A percentile compares a stretch with the other conserved stretches of the same genome.
These are phyloP conservation scores for Moniliophthora roreri DNA, from an alignment of 1,284 basidiomycete genomes.

Conservation along the genomic window DNA sequence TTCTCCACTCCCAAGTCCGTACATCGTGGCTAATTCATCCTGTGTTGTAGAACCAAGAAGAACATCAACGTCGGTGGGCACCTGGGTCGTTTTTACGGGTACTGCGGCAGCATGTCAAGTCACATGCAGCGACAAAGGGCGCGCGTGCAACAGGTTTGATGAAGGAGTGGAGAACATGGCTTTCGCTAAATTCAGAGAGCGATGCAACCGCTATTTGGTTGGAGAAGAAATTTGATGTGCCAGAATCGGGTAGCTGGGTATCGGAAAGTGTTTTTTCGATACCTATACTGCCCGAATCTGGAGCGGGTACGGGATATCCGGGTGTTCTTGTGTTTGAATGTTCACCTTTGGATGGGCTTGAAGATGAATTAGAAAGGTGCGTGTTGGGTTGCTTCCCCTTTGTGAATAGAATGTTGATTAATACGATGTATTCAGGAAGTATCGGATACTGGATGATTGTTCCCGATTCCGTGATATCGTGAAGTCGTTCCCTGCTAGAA, in stretches of 20 bases:
- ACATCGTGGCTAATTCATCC: too few species aligned
- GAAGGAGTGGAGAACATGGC: constrained; percentile 55
- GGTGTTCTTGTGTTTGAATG: constrained; percentile 71
- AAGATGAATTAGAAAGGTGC: constrained; percentile 67
- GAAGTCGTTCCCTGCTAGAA: constrained; percentile 46
- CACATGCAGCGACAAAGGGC: constrained; percentile 7
- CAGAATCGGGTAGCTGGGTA: constrained; percentile 53
- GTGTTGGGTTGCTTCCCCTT: constrained; percentile 17
- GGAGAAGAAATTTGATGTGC: constrained; percentile 69
- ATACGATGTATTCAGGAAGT: too few species aligned
- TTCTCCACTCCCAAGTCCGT: constrained; percentile 3
- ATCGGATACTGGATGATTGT: constrained; percentile 69
- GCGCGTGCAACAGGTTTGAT: constrained; percentile 11
- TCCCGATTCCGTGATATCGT: constrained; percentile 64
- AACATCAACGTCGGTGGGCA: constrained; percentile 68
- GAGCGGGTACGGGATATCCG: constrained; percentile 42
- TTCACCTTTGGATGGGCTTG: constrained; percentile 57
- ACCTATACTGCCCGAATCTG: constrained; percentile 29
- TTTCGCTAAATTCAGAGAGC: constrained; percentile 68
- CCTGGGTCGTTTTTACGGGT: constrained; percentile 61
- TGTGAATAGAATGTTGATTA: too few species aligned
- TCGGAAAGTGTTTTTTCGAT: constrained; percentile 59
- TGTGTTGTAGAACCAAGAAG: constrained; percentile 57
- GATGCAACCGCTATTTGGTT: constrained; percentile 78
- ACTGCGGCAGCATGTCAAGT: constrained; percentile 40